phyloP scores from a whole-genome alignment of 257 asterid species.

The Parsonsia alboflavescens region DNA sequence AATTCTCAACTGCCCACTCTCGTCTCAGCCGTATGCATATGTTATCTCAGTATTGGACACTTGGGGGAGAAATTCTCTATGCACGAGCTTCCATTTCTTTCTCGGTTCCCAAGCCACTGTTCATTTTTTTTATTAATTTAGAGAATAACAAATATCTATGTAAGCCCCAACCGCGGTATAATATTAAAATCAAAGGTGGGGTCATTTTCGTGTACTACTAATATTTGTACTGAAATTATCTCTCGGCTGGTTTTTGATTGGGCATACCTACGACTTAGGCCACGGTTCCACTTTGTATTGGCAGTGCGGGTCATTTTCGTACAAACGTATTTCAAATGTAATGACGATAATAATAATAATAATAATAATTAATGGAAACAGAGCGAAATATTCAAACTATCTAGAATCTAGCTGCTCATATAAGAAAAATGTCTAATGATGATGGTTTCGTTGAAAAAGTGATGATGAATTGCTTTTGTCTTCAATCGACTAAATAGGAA shows the following conservation, averaged over 20 bases:
- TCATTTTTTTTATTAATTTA: background rate
- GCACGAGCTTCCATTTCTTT: background rate
- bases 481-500: no score
- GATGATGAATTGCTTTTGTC: no score
- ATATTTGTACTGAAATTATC: background rate
- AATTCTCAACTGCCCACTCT: background rate
- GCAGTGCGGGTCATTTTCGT: conserved; percentile 15
- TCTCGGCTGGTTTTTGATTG: background rate
- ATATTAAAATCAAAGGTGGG: background rate
- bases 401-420: no score
- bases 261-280: background rate
- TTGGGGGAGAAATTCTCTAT: background rate
- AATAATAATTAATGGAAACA: no score
- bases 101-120: background rate
- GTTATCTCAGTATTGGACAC: no score
- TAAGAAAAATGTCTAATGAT: no score
- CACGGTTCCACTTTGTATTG: background rate
- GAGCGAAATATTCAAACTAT: no score
- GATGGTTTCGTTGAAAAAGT: no score
- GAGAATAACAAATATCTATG: no score
- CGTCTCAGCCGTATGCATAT: background rate
- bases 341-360: no score
- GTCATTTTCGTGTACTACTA: background rate
- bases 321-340: background rate
- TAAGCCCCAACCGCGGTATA: no score